Percentiles rank a stretch among this genome's conserved stretches.
Evolutionary conservation across 2,329 filamentous ascomycete genomes (phyloP).

Genomic region (Beauveria asiatica): DNA sequence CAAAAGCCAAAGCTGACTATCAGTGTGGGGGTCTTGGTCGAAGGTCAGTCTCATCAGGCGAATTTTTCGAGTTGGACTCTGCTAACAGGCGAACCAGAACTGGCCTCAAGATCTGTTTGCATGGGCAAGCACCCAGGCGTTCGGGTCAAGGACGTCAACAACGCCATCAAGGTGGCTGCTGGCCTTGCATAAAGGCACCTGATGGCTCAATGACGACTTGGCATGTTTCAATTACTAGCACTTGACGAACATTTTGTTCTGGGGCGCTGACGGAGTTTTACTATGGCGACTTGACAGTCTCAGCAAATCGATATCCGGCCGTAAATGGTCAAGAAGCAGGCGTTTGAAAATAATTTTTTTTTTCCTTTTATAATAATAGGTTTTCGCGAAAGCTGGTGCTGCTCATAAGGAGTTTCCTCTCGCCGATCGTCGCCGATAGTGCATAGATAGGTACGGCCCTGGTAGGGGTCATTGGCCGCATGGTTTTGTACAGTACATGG

Average conservation of each 20-base stretch:
- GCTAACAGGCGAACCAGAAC: conserved; percentile 21
- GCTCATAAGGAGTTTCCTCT: no score
- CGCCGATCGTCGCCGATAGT: no score
- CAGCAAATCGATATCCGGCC: neutral
- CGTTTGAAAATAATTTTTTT: neutral
- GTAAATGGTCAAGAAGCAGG: neutral
- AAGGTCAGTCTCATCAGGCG: conserved; percentile 21
- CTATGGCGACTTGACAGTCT: neutral
- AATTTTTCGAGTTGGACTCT: neutral
- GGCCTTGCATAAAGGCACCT: conserved; percentile 7
- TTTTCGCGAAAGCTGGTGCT: neutral
- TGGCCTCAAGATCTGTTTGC: conserved; percentile 28
- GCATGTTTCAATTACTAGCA: neutral
- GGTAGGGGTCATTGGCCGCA: neutral
- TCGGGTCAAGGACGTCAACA: conserved; percentile 29
- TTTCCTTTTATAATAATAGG: neutral
- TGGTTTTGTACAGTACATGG: neutral
- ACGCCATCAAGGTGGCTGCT: conserved; percentile 22
- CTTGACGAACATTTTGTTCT: neutral
- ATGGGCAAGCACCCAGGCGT: conserved; percentile 31
- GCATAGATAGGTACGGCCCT: neutral
- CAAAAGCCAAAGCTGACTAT: conserved; percentile 26
- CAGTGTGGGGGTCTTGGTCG: conserved; percentile 25
- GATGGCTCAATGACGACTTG: neutral
- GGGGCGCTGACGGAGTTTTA: neutral